These are phyloP conservation scores for Coemansia sp. DNA, from an alignment of 192 early-diverging fungal species.

Conservation along the genomic window DNA sequence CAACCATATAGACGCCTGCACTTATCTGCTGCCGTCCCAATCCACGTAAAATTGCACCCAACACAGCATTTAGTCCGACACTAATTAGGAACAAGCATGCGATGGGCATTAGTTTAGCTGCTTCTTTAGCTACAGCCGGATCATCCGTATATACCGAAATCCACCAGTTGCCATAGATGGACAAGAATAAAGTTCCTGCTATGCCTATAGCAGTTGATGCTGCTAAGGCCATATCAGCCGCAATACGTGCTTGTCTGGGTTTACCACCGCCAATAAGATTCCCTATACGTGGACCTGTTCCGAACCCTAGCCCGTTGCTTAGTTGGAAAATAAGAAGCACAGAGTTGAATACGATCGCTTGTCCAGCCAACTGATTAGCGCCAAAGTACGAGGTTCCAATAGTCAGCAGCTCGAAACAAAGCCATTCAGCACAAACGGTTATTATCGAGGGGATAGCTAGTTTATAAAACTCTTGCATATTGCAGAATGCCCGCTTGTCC, in stretches of 20 bases:
- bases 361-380: conserved; percentile 67
- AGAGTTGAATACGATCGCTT: conserved; percentile 63
- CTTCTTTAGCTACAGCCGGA: conserved; percentile 62
- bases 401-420: conserved; percentile 69
- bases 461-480: conserved; percentile 59
- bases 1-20: conserved; percentile 48
- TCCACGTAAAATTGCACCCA: conserved; percentile 52
- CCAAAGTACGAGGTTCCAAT: conserved; percentile 76
- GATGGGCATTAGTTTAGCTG: conserved; percentile 64
- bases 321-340: conserved; percentile 68
- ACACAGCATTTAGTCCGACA: conserved; percentile 58
- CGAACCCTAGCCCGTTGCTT: conserved; percentile 72
- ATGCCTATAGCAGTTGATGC: conserved; percentile 56
- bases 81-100: conserved; percentile 58
- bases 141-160: conserved; percentile 61
- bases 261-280: conserved; percentile 64
- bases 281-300: conserved; percentile 72
- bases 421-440: conserved; percentile 82
- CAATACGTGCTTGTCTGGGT: conserved; percentile 58
- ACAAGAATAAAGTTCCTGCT: conserved; percentile 2
- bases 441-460: conserved; percentile 76
- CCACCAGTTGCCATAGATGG: conserved; percentile 22
- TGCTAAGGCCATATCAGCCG: conserved; percentile 51
- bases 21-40: conserved; percentile 48
- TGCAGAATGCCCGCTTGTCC: conserved; percentile 64